These are phyloP conservation scores for Colletotrichum graminicola DNA, from an alignment of 2,329 filamentous ascomycete species.

Conservation along the genomic window DNA sequence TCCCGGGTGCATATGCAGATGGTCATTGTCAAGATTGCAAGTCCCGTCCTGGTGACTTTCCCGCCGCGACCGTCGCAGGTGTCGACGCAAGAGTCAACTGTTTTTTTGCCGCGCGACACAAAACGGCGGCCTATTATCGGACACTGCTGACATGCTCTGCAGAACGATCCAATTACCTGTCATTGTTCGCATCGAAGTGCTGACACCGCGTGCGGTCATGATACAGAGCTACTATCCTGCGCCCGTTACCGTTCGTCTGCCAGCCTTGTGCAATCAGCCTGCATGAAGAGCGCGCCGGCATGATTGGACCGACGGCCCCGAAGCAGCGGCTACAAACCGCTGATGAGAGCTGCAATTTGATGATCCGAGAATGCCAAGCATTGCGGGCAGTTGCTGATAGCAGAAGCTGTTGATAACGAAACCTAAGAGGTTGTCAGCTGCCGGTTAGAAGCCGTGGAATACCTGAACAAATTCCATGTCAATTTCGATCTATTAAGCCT, in stretches of 20 bases:
- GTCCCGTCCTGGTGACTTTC: background rate
- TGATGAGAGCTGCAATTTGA: background rate
- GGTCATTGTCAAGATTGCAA: background rate
- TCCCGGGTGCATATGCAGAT: background rate
- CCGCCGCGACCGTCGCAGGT: background rate
- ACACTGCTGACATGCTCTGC: too few species aligned
- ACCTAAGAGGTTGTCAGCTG: background rate
- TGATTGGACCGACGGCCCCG: background rate
- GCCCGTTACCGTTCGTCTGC: too few species aligned
- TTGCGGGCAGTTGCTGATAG: background rate
- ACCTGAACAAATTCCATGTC: background rate
- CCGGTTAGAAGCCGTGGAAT: background rate
- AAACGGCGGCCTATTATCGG: too few species aligned
- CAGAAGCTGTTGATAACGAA: background rate
- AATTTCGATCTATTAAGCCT: background rate
- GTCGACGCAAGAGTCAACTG: background rate
- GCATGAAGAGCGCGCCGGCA: background rate
- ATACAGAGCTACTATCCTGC: too few species aligned
- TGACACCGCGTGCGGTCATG: too few species aligned
- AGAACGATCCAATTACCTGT: too few species aligned
- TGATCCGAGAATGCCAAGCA: background rate
- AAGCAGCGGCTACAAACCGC: too few species aligned
- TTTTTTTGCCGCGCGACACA: too few species aligned
- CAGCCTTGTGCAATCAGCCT: background rate
- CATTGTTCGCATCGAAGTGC: too few species aligned